These are phyloP conservation scores for Cardamine occulta DNA, from an alignment of 345 rosid species.

Conservation along the genomic window DNA sequence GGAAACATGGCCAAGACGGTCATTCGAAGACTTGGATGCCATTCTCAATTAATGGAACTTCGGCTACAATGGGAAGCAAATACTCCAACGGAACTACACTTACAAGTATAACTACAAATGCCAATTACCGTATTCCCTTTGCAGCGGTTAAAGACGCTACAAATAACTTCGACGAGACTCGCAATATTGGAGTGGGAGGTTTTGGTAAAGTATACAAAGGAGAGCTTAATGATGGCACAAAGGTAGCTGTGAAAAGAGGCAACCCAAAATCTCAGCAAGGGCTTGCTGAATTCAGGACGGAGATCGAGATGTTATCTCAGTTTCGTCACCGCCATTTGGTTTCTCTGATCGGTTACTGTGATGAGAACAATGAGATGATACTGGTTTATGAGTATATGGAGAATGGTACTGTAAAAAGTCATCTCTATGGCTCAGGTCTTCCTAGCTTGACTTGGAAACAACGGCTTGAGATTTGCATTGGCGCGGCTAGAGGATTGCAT, in stretches of 20 bases:
- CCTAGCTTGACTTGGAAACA: conserved; percentile 52
- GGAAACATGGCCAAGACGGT: conserved; percentile 34
- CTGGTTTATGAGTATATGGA: conserved; percentile 56
- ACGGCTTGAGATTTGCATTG: conserved; percentile 51
- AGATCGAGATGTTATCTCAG: conserved; percentile 60
- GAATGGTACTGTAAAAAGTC: conserved; percentile 50
- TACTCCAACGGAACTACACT: conserved; percentile 42
- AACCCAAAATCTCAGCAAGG: conserved; percentile 60
- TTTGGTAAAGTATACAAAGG: conserved; percentile 63
- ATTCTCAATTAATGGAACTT: conserved; percentile 38
- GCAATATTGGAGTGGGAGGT: conserved; percentile 54
- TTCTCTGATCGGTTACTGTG: conserved; percentile 58
- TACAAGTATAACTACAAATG: conserved; percentile 42
- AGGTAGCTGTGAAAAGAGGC: conserved; percentile 60
- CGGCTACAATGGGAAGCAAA: conserved; percentile 37
- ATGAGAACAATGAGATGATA: conserved; percentile 58
- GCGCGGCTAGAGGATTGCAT: conserved; percentile 55
- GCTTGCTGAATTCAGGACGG: conserved; percentile 55
- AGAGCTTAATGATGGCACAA: conserved; percentile 49
- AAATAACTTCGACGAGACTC: conserved; percentile 49
- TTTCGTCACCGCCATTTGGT: conserved; percentile 57
- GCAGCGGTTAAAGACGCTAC: conserved; percentile 54
- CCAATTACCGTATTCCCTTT: conserved; percentile 51
- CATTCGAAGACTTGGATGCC: conserved; percentile 47
- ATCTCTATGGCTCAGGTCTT: conserved; percentile 46